phyloP scores from a whole-genome alignment of 1,284 basidiomycete genomes.

The Microbotryum intermedium region DNA sequence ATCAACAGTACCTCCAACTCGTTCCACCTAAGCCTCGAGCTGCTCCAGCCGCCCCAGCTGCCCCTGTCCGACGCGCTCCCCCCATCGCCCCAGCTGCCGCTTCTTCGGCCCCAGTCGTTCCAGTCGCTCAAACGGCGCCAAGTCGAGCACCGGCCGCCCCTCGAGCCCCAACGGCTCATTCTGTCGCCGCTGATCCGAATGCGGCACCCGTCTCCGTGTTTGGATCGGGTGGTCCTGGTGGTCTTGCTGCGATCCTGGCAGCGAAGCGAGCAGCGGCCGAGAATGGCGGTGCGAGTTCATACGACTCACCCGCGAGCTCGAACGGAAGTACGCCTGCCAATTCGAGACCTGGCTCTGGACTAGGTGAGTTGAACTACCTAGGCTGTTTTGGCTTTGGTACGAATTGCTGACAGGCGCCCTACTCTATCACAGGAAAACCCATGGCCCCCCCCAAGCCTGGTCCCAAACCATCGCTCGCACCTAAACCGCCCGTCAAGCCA shows the following conservation, averaged over 20 bases:
- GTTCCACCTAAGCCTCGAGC: conserved; percentile 55
- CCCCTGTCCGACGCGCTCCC: conserved; percentile 51
- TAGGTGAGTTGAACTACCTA: conserved; percentile 4
- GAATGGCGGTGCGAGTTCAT: conserved; percentile 10
- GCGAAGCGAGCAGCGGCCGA: conserved; percentile 41
- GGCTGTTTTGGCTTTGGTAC: neutral
- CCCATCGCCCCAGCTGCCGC: conserved; percentile 40
- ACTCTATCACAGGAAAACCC: conserved; percentile 20
- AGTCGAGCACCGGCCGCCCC: conserved; percentile 41
- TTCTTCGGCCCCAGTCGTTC: conserved; percentile 33
- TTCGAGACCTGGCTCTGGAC: conserved; percentile 15
- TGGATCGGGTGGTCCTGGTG: conserved; percentile 40
- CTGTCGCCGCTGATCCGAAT: conserved; percentile 33
- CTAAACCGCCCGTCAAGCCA: conserved; percentile 39
- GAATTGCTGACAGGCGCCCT: neutral
- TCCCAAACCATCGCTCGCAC: conserved; percentile 44
- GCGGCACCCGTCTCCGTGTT: conserved; percentile 42
- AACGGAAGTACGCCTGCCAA: conserved; percentile 9
- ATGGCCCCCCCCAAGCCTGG: conserved; percentile 41
- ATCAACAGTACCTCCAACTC: conserved; percentile 52
- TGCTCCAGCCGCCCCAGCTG: conserved; percentile 56
- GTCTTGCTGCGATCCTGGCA: conserved; percentile 41
- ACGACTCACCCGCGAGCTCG: conserved; percentile 3
- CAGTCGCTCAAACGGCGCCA: conserved; percentile 36
- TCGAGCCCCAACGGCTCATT: conserved; percentile 24